These are phyloP conservation scores for Fusarium sp. DNA, from an alignment of 2,329 filamentous ascomycete genomes.

Conservation along the genomic window DNA sequence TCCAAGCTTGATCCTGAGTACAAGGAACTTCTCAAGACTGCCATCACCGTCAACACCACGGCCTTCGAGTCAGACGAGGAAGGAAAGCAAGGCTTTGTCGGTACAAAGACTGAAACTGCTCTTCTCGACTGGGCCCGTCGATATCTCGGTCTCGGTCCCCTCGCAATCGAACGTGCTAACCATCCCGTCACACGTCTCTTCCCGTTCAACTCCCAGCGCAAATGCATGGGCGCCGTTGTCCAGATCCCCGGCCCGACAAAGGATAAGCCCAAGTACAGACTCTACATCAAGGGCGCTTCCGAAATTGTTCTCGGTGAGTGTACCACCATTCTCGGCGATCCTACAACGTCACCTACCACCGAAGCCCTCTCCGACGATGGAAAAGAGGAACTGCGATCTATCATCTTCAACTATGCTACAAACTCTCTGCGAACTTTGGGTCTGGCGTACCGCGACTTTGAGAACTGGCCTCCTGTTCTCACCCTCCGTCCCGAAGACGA, in stretches of 20 bases:
- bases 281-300: slow-evolving; percentile 66
- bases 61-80: slow-evolving; percentile 62
- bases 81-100: slow-evolving; percentile 57
- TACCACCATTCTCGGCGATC: slow-evolving; percentile 61
- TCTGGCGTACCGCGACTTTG: slow-evolving; percentile 76
- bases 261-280: slow-evolving; percentile 51
- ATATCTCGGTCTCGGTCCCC: slow-evolving; percentile 58
- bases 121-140: slow-evolving; percentile 61
- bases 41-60: slow-evolving; percentile 65
- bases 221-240: slow-evolving; percentile 66
- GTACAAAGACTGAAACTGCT: slow-evolving; percentile 66
- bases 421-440: slow-evolving; percentile 78
- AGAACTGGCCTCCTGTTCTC: slow-evolving; percentile 73
- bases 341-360: slow-evolving; percentile 52
- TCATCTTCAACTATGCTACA: slow-evolving; percentile 68
- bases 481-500: slow-evolving; percentile 68
- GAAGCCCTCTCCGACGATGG: slow-evolving; percentile 50
- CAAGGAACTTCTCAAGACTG: slow-evolving; percentile 29
- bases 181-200: slow-evolving; percentile 60
- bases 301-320: slow-evolving; percentile 62
- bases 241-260: slow-evolving; percentile 50
- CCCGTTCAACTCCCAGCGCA: slow-evolving; percentile 63
- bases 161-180: slow-evolving; percentile 57
- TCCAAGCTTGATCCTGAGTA: slow-evolving; percentile 24
- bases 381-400: slow-evolving; percentile 59